Evolutionary conservation across 768 basidiomycete genomes (phyloP).

Genomic region (Mycena latifolia): DNA sequence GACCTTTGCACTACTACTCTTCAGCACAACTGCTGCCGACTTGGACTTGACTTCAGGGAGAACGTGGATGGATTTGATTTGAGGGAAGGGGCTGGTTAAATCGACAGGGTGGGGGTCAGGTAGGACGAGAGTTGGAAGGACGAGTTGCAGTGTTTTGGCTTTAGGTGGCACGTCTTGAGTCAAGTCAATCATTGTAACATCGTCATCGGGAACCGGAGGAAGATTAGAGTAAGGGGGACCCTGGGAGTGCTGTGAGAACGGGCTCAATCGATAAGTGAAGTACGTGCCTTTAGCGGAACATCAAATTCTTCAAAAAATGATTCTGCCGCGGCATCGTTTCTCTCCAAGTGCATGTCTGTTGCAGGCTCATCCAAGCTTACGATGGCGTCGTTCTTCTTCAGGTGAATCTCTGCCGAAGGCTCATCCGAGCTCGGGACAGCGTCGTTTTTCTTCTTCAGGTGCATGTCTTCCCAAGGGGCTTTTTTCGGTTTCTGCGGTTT

Average conservation of each 20-base stretch:
- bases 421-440: slow-evolving; percentile 17
- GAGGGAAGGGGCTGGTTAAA: slow-evolving; percentile 8
- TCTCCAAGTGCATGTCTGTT: slow-evolving; percentile 28
- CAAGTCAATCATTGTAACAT: slow-evolving; percentile 57
- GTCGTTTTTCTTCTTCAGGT: slow-evolving; percentile 35
- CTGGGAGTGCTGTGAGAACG: slow-evolving; percentile 4
- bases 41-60: slow-evolving; percentile 10
- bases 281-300: slow-evolving; percentile 26
- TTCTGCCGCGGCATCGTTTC: background rate
- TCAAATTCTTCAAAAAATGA: slow-evolving; percentile 21
- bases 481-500: slow-evolving; percentile 41
- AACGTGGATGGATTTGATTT: background rate
- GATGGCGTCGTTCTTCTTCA: slow-evolving; percentile 31
- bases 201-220: slow-evolving; percentile 36
- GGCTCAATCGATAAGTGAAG: background rate
- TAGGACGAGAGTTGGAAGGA: slow-evolving; percentile 1
- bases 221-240: slow-evolving; percentile 8
- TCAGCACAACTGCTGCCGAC: background rate
- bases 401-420: slow-evolving; percentile 16
- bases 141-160: slow-evolving; percentile 10
- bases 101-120: background rate
- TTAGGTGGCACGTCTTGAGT: slow-evolving; percentile 46
- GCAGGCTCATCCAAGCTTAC: slow-evolving; percentile 11
- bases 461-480: slow-evolving; percentile 47
- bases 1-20: background rate